Evolutionary conservation across 2,329 filamentous ascomycete genomes (phyloP).

Genomic region (Apiospora sp.): DNA sequence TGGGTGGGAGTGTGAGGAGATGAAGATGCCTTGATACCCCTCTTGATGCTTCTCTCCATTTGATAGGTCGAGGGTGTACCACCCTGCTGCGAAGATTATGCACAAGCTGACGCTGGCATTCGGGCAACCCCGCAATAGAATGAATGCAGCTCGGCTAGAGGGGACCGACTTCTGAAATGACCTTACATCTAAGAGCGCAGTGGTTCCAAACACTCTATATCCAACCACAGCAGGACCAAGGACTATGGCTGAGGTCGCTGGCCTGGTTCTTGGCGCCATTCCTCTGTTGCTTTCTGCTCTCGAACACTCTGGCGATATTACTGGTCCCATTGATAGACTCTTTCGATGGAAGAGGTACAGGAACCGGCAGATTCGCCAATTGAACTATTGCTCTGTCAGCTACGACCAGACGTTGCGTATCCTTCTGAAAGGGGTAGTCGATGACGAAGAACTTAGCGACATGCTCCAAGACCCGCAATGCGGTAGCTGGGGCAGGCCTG

Average conservation of each 20-base stretch:
- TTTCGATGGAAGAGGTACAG: not conserved
- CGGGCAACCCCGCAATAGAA: not conserved
- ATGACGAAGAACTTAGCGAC: not conserved
- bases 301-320: not conserved
- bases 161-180: no score
- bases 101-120: not conserved
- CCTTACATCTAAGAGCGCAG: no score
- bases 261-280: not conserved
- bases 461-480: not conserved
- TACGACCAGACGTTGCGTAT: not conserved
- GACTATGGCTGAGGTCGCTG: not conserved
- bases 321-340: not conserved
- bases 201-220: no score
- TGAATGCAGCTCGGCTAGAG: no score
- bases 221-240: no score
- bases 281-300: not conserved
- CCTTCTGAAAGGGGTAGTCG: not conserved
- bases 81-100: not conserved
- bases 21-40: not conserved
- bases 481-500: not conserved
- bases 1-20: not conserved
- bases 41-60: no score
- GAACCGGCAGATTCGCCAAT: not conserved
- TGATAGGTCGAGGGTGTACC: not conserved
- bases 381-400: not conserved